phyloP scores from a whole-genome alignment of 192 early-diverging fungal species.

The Jimgerdemannia flammicorona region DNA sequence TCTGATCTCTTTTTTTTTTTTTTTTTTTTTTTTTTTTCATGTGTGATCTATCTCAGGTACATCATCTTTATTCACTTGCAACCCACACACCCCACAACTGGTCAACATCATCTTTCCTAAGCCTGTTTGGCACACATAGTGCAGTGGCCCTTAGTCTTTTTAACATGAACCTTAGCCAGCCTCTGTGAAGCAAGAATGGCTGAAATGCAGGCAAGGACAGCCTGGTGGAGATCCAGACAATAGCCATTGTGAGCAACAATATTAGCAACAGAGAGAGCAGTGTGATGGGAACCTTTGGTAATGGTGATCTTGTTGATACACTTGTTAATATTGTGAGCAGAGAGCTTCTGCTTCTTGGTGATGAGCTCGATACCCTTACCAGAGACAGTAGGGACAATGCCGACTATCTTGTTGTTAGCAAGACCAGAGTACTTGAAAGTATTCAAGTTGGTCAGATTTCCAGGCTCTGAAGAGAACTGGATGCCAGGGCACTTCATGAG shows the following conservation, averaged over 20 bases:
- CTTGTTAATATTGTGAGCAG: slow-evolving; percentile 52
- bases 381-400: slow-evolving; percentile 44
- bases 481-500: slow-evolving; percentile 77
- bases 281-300: slow-evolving; percentile 55
- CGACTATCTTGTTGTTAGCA: slow-evolving; percentile 70
- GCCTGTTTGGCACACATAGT: slow-evolving; percentile 35
- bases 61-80: no score
- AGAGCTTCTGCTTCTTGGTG: slow-evolving; percentile 52
- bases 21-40: no score
- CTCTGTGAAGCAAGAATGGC: slow-evolving; percentile 63
- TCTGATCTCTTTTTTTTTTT: no score
- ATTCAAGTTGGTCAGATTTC: slow-evolving; percentile 78
- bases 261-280: slow-evolving; percentile 63
- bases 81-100: no score
- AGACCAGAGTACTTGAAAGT: slow-evolving; percentile 80
- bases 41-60: no score
- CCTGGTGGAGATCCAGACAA: slow-evolving; percentile 72
- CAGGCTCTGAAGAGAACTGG: slow-evolving; percentile 67
- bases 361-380: slow-evolving; percentile 62
- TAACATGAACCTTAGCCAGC: slow-evolving; percentile 50
- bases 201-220: slow-evolving; percentile 68
- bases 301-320: slow-evolving; percentile 46
- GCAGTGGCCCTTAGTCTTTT: slow-evolving; percentile 56
- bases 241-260: slow-evolving; percentile 53
- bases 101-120: no score